Evolutionary conservation across 208 protist species (phyloP), one percentile per base, ranked within the genome.

Genomic region (Acanthamoeba polyphaga): DNA sequence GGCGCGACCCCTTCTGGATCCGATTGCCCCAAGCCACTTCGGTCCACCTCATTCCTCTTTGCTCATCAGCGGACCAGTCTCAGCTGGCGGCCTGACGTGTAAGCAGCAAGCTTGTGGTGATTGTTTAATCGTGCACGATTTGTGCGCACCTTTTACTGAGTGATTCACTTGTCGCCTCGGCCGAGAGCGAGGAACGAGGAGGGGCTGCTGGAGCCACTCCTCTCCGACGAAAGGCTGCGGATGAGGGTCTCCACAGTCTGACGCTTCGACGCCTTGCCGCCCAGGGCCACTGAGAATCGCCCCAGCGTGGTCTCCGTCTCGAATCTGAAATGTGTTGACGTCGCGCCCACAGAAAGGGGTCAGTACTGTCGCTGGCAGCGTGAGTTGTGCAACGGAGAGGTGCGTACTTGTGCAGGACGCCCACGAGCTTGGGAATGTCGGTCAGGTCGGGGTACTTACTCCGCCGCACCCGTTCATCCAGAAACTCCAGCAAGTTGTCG

Each of bases 181-280:
- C 17, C 10, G 29, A 19, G n/a, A 10, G 62, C 62, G 22, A 72
- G n/a, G 15, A 72, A 72, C 9, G 66, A 2, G 6, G 29, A 12
- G 43, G 72, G 72, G 43, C 72, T 80, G 72, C 72, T 80, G 72
- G 72, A 49, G 43, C 22, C 43, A 29, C 70, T 78, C 22, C 72
- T 13, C 13, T 80, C 72, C 6, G 32, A 53, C 27, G 72, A 53
- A 13, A 80, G 72, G 38, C 38, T 80, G 72, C 72, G 72, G 9
- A 80, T 80, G 72, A 80, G 72, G 7, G 72, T 80, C 72, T 80
- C 72, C 32, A 80, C 38, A 6, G 72, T 80, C 29, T 80, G 72
- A 12, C 72, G 72, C 72, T 80, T 80, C 34, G 72, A 80, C 6
- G 72, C 72, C 72, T 80, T 80, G 32, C 72, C 72, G 32, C 72